Evolutionary conservation across 2,329 filamentous ascomycete genomes (phyloP), one percentile per base, ranked within the genome.

Genomic region (Trichoderma breve): DNA sequence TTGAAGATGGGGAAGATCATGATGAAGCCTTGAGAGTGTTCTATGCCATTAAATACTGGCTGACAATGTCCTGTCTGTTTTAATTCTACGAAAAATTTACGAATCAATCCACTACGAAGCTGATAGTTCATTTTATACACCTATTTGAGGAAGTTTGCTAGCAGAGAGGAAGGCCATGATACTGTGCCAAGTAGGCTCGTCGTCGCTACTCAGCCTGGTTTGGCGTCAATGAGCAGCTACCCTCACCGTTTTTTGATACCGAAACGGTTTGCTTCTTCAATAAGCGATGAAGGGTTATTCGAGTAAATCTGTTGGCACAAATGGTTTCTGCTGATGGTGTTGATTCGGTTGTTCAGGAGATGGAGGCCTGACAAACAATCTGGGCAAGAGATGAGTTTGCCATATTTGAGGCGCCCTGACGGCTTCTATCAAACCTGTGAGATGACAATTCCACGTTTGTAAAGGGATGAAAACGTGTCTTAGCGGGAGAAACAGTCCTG

Each of bases 1-100:
- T 55, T 60, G 21, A 65, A 65, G 14, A 71, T 21, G 9, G 69
- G 61, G 15, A 71, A 64, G 36, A 60, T 28, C 69, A 71, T 71
- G 51, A 15, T 60, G 53, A 34, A 43, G 18, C 18, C 18, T 71
- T 60, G 55, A 4, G n/a, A 14, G 24, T 30, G 14, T 14, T 60
- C 8, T 15, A 5, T 11, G 34, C 7, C 12, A 32, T 12, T 2
- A 9, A 43, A 1, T 18, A 6, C 12, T 6, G 6, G 8, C 1
- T 32, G 6, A 15, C 11, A 24, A 12, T 62, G 4, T n/a, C 14
- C n/a, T 26, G 18, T 57, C 32, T 55, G n/a, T 3, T 51, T 5
- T 12, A 24, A 36, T 30, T 21, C 26, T 60, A 51, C n/a, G 5
- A 1, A 18, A 24, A 12, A 2, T 34, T 6, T 61, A 32, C 21